These are phyloP conservation scores for Tolypocladium tundrense DNA, from an alignment of 2,329 filamentous ascomycete species.

Conservation along the genomic window DNA sequence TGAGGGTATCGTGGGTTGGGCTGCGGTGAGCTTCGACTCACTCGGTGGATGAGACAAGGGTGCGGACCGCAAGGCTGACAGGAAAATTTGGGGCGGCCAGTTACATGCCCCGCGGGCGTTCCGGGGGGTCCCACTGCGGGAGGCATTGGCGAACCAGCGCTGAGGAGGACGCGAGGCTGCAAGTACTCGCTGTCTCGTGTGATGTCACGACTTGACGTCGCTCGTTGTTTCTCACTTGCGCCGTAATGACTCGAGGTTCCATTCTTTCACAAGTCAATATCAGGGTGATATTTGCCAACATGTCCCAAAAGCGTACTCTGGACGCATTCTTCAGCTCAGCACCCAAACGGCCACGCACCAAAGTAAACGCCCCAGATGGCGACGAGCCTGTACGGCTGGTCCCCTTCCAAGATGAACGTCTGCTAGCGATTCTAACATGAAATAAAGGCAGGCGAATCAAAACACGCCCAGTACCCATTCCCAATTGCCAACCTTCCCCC, in stretches of 20 bases:
- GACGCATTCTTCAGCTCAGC: slow-evolving; percentile 52
- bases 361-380: not conserved
- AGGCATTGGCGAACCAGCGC: not conserved
- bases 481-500: slow-evolving; percentile 34
- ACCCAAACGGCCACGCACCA: slow-evolving; percentile 13
- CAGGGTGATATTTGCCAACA: not conserved
- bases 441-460: slow-evolving; percentile 9
- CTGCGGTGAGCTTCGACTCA: not conserved
- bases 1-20: not conserved
- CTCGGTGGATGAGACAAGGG: not conserved
- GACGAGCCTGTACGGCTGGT: slow-evolving; percentile 1
- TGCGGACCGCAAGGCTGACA: slow-evolving; percentile 17
- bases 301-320: slow-evolving; percentile 41
- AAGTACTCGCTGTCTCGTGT: slow-evolving; percentile 2
- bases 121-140: not conserved
- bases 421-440: not conserved
- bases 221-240: not conserved
- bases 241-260: not conserved
- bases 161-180: not conserved
- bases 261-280: not conserved
- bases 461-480: slow-evolving; percentile 38
- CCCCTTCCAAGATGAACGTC: no score
- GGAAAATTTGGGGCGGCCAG: slow-evolving; percentile 12
- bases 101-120: not conserved
- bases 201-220: slow-evolving; percentile 10